Conservation (phyloP, 1,284 basidiomycete genomes). For the Apiotrichum sp. region DNA sequence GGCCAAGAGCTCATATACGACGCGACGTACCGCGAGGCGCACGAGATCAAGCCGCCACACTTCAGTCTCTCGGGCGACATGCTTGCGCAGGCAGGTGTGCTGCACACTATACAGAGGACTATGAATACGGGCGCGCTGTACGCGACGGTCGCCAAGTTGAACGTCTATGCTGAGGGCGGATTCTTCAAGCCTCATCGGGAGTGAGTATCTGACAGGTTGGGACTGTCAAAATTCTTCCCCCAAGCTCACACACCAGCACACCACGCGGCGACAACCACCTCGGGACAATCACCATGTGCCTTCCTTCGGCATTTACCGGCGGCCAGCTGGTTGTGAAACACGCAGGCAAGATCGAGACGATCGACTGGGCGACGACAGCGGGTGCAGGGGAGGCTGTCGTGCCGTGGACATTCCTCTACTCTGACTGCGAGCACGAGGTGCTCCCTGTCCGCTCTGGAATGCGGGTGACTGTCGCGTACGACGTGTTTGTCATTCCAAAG, state of each 20-base stretch:
- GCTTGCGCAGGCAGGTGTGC: slow-evolving; percentile 4
- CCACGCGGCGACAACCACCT: slow-evolving; percentile 14
- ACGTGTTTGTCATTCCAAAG: slow-evolving; percentile 26
- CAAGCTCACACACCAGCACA: slow-evolving; percentile 2
- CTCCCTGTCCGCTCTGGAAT: slow-evolving; percentile 46
- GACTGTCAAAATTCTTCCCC: background rate
- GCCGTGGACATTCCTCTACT: slow-evolving; percentile 39
- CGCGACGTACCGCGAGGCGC: slow-evolving; percentile 16
- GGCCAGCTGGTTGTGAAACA: slow-evolving; percentile 21
- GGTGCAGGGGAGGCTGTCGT: background rate
- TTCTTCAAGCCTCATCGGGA: slow-evolving; percentile 24
- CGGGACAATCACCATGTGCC: slow-evolving; percentile 19
- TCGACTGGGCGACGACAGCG: slow-evolving; percentile 11
- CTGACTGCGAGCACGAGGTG: slow-evolving; percentile 52
- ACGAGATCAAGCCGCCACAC: slow-evolving; percentile 19
- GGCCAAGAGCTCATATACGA: slow-evolving; percentile 9
- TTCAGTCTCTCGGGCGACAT: slow-evolving; percentile 17
- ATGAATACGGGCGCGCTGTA: slow-evolving; percentile 1
- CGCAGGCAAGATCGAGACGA: slow-evolving; percentile 1
- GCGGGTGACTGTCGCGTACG: slow-evolving; percentile 48
- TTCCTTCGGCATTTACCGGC: slow-evolving; percentile 17
- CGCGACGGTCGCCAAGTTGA: slow-evolving; percentile 14
- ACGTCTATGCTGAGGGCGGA: slow-evolving; percentile 15
- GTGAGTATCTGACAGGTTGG: slow-evolving; percentile 2
- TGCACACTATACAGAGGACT: background rate